Conservation (phyloP, 805 yeast species). For the Cyberlindnera mississippiensis region DNA sequence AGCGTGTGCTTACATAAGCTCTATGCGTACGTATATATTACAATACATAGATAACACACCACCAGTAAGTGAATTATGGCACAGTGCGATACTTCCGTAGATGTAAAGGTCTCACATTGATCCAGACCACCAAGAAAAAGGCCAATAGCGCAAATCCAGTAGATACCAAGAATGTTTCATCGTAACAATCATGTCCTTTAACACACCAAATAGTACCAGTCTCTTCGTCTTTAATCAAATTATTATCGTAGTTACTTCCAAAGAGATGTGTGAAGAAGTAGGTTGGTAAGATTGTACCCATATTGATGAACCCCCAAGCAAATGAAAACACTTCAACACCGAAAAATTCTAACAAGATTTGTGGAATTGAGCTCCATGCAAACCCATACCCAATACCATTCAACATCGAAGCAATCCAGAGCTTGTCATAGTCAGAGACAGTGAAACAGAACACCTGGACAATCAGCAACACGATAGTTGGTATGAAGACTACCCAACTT, state of each 20-base stretch:
- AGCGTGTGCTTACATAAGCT: too few relatives aligned
- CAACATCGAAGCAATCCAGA: slow-evolving; percentile 51
- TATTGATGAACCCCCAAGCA: slow-evolving; percentile 69
- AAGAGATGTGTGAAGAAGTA: slow-evolving; percentile 57
- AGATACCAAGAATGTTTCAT: slow-evolving; percentile 38
- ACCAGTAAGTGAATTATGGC: too few relatives aligned
- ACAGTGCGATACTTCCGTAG: too few relatives aligned
- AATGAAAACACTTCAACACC: slow-evolving; percentile 65
- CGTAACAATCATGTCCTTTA: slow-evolving; percentile 31
- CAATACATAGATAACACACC: too few relatives aligned
- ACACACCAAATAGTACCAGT: slow-evolving; percentile 21
- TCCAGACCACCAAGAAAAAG: slow-evolving; percentile 13
- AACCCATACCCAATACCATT: slow-evolving; percentile 73
- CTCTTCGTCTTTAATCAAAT: slow-evolving; percentile 22
- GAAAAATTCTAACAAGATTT: slow-evolving; percentile 70
- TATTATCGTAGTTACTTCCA: slow-evolving; percentile 59
- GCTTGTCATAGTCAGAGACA: slow-evolving; percentile 30
- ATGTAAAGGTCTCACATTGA: slow-evolving; percentile 17
- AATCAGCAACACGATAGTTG: slow-evolving; percentile 42
- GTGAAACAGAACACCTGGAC: slow-evolving; percentile 48
- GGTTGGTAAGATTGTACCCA: slow-evolving; percentile 63
- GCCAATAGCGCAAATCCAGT: slow-evolving; percentile 27
- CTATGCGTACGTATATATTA: too few relatives aligned
- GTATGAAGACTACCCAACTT: slow-evolving; percentile 50
- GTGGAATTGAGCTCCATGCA: slow-evolving; percentile 67